Evolutionary conservation across 805 yeast genomes (phyloP), one percentile per base, ranked within the genome.

Genomic region (Saccharomycopsis sp.): DNA sequence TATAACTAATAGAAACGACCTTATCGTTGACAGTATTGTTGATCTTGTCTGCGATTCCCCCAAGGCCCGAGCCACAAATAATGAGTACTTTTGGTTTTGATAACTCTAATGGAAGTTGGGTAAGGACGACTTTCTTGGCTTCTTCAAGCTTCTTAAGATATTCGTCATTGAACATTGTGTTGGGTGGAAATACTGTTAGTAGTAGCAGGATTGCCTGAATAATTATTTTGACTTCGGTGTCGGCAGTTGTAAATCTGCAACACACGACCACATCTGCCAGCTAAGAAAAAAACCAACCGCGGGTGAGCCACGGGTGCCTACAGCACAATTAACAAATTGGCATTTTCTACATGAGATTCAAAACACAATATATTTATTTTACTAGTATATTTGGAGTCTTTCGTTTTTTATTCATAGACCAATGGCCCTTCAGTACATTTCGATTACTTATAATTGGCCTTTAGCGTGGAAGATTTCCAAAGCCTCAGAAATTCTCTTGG

Each of bases 31-130:
- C 22, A 24, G 13, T 29, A 17, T 32, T 19, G 13, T 35, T n/a
- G 7, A 65, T 45, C n/a, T 64, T 54, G 40, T 74, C 68, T 1
- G 89, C 81, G 40, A 90, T 80, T 1, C 94, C 95, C 9, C 96
- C 95, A 14, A 90, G 69, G 0, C 98, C 98, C 3, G 96, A 85
- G 4, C 98, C 98, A 64, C 97, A 89, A 43, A 90, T 85, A 52
- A 90, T 82, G 46, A 88, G 74, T 0, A 77, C 79, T 48, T 76
- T 66, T 2, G 96, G 95, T 9, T 45, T 19, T 4, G 13, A n/a
- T 8, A 49, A 32, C 11, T 22, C 34, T 7, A 14, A 17, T 20
- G 52, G 52, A 13, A 49, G 23, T 23, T 28, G 21, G 31, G 22
- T 20, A 7, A 37, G 21, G 11, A 49, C 38, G 5, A 34, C 16